phyloP scores from a whole-genome alignment of 2,329 filamentous ascomycete species.

The Fusarium drepaniforme region DNA sequence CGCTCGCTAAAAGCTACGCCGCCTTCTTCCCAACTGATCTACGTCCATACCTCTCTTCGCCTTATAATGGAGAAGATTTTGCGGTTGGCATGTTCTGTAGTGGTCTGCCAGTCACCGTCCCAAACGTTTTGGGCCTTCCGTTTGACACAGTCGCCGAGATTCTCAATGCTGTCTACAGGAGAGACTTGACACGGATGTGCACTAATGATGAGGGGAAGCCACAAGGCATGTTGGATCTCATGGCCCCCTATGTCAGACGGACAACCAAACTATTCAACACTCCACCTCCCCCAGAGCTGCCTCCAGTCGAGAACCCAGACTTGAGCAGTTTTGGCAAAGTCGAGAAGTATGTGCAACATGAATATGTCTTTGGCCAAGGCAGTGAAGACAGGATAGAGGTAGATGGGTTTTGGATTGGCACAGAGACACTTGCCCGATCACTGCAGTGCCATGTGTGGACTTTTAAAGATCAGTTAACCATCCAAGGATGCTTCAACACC shows the following conservation, averaged over 20 bases:
- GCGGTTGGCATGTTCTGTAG: conserved; percentile 38
- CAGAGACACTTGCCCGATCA: conserved; percentile 48
- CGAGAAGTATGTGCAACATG: conserved; percentile 41
- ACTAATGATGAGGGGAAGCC: conserved; percentile 36
- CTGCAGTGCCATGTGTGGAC: conserved; percentile 47
- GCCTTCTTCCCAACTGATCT: conserved; percentile 46
- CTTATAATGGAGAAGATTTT: conserved; percentile 42
- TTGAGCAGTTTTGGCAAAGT: conserved; percentile 44
- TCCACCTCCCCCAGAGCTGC: conserved; percentile 25
- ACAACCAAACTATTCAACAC: conserved; percentile 28
- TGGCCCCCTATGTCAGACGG: conserved; percentile 27
- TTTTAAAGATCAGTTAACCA: conserved; percentile 47
- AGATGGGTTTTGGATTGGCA: conserved; percentile 43
- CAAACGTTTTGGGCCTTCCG: conserved; percentile 26
- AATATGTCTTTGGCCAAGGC: conserved; percentile 32
- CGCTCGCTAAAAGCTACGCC: conserved; percentile 44
- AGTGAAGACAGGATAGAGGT: conserved; percentile 38
- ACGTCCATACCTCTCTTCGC: conserved; percentile 43
- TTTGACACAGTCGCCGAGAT: conserved; percentile 40
- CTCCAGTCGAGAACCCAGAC: conserved; percentile 47
- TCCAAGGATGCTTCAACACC: conserved; percentile 49
- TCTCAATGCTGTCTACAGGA: conserved; percentile 42
- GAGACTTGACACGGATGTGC: conserved; percentile 43
- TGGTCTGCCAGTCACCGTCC: conserved; percentile 24
- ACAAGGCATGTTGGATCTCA: conserved; percentile 23